These are phyloP conservation scores for Flaveria linearis DNA, from an alignment of 129 eudicot species.

Conservation along the genomic window DNA sequence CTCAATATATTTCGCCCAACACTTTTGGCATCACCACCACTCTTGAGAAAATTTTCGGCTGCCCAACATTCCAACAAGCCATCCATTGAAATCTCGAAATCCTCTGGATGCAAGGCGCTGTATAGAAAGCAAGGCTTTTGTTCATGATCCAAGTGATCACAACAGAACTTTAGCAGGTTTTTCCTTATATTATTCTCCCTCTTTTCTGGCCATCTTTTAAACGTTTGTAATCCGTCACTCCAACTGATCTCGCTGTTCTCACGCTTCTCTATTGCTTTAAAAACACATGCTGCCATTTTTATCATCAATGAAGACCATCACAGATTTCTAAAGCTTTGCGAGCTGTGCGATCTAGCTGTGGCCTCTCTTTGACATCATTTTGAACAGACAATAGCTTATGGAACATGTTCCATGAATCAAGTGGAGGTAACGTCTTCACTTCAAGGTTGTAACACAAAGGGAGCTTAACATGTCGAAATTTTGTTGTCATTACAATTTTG, in stretches of 20 bases:
- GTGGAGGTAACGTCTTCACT: slow-evolving; percentile 25
- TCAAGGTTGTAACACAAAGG: slow-evolving; percentile 22
- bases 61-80: slow-evolving; percentile 42
- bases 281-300: slow-evolving; percentile 39
- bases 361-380: slow-evolving; percentile 15
- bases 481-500: slow-evolving; percentile 41
- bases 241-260: slow-evolving; percentile 26
- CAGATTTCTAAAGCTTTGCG: slow-evolving; percentile 26
- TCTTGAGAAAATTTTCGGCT: slow-evolving; percentile 37
- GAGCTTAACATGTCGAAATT: slow-evolving; percentile 12
- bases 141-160: slow-evolving; percentile 26
- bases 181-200: slow-evolving; percentile 27
- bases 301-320: slow-evolving; percentile 35
- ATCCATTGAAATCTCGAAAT: slow-evolving; percentile 27
- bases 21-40: slow-evolving; percentile 15
- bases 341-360: slow-evolving; percentile 22
- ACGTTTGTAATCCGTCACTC: slow-evolving; percentile 29
- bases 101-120: slow-evolving; percentile 42
- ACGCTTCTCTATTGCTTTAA: slow-evolving; percentile 27
- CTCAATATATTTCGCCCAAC: slow-evolving; percentile 26
- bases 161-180: slow-evolving; percentile 27
- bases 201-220: slow-evolving; percentile 30
- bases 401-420: slow-evolving; percentile 39
- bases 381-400: slow-evolving; percentile 20
- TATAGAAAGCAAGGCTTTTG: slow-evolving; percentile 39